phyloP scores from a whole-genome alignment of 2,329 filamentous ascomycete genomes.

The Venturia nashicola region DNA sequence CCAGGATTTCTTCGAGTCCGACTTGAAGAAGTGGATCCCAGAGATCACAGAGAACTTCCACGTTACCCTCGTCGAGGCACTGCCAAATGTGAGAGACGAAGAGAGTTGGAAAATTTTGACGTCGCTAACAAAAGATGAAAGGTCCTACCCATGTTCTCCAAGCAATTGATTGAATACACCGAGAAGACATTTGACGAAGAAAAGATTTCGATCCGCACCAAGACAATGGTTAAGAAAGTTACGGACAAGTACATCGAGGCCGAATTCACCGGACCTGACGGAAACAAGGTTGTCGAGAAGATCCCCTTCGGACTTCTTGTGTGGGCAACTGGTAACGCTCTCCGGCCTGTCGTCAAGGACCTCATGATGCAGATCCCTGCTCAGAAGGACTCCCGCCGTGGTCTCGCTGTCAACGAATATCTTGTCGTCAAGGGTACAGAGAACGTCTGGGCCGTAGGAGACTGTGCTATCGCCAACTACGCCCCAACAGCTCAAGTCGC shows the following conservation, averaged over 20 bases:
- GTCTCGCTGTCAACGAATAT: conserved; percentile 95
- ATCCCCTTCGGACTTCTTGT: conserved; percentile 94
- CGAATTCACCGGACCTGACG: conserved; percentile 68
- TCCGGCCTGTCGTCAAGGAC: conserved; percentile 80
- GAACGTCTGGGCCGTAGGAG: conserved; percentile 95
- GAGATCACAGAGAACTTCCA: conserved; percentile 92
- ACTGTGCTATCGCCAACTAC: conserved; percentile 95
- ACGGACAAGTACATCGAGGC: conserved; percentile 89
- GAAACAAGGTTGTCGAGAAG: conserved; percentile 65
- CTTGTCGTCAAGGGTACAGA: conserved; percentile 94
- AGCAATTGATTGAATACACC: conserved; percentile 98
- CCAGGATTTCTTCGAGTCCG: conserved; percentile 97
- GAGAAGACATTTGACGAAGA: conserved; percentile 99
- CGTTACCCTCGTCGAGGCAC: conserved; percentile 91
- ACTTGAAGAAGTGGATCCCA: conserved; percentile 95
- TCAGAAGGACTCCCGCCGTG: conserved; percentile 88
- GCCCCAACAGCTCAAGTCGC: conserved; percentile 96
- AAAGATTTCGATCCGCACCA: conserved; percentile 92
- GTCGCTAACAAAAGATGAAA: background rate
- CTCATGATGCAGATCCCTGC: conserved; percentile 86
- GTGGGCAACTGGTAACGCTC: conserved; percentile 94
- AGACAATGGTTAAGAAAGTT: conserved; percentile 98
- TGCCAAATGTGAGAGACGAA: conserved; percentile 53
- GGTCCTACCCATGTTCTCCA: conserved; percentile 91
- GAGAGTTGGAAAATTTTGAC: background rate